Evolutionary conservation across 306 rosid species (phyloP).

Genomic region (Oemleria cerasiformis): DNA sequence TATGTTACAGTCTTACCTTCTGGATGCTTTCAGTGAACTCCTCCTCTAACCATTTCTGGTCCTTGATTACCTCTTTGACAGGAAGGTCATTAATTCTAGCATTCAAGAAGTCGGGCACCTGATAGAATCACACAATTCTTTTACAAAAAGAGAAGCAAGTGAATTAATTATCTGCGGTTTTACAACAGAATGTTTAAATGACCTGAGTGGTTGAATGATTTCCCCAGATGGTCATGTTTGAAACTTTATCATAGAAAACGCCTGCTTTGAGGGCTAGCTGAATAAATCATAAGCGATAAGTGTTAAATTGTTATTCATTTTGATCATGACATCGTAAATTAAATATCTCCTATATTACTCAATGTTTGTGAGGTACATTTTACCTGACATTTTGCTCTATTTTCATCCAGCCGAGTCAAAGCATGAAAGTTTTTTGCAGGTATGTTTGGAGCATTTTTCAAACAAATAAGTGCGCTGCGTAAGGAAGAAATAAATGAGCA

Average conservation of each 20-base stretch:
- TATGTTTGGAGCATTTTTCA: slow-evolving; percentile 97
- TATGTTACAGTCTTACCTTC: slow-evolving; percentile 48
- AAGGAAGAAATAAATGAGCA: slow-evolving; percentile 23
- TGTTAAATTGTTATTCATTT: slow-evolving; percentile 4
- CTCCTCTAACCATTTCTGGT: slow-evolving; percentile 84
- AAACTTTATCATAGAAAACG: slow-evolving; percentile 93
- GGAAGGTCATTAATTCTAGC: slow-evolving; percentile 83
- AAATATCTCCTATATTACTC: neutral
- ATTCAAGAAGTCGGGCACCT: slow-evolving; percentile 96
- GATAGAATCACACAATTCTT: slow-evolving; percentile 20
- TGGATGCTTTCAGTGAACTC: slow-evolving; percentile 86
- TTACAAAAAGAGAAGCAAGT: slow-evolving; percentile 21
- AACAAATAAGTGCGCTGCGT: slow-evolving; percentile 81
- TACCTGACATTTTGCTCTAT: slow-evolving; percentile 98
- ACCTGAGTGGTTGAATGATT: slow-evolving; percentile 99
- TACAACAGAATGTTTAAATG: slow-evolving; percentile 20
- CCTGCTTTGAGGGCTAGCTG: slow-evolving; percentile 99
- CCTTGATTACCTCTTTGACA: slow-evolving; percentile 84
- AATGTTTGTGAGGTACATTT: neutral
- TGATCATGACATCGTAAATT: neutral
- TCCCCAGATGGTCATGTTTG: slow-evolving; percentile 95
- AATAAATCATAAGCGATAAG: slow-evolving; percentile 24
- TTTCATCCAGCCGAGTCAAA: slow-evolving; percentile 92
- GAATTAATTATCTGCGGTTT: neutral
- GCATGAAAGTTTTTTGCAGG: slow-evolving; percentile 95